Percentiles rank a stretch among this genome's conserved stretches.
Evolutionary conservation across 306 rosid species (phyloP).

Genomic region (Canavalia gladiata): DNA sequence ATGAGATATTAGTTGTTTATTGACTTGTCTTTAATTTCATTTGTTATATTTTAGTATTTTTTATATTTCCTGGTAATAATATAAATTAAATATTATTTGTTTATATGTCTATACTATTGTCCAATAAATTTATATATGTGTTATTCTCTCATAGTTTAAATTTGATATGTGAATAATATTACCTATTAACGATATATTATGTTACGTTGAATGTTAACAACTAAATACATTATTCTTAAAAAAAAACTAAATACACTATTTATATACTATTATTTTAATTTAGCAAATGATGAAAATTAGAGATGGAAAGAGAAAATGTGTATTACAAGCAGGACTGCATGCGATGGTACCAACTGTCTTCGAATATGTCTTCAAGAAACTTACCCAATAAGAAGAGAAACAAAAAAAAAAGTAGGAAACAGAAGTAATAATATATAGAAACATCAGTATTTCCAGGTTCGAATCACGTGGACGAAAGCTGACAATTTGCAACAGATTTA

Average conservation of each 20-base stretch:
- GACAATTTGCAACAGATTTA: no score
- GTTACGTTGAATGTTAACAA: not conserved
- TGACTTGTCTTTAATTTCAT: no score
- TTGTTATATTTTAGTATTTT: no score
- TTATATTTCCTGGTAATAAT: no score
- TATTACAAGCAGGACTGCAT: not conserved
- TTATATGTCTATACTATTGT: no score
- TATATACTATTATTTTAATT: not conserved
- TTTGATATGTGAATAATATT: no score
- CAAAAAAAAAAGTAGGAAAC: no score
- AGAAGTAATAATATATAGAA: not conserved
- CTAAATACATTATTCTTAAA: not conserved
- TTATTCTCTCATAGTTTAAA: no score
- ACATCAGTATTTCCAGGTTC: not conserved
- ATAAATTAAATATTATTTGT: no score
- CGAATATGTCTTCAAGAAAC: not conserved
- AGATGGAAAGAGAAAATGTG: not conserved
- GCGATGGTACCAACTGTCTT: not conserved
- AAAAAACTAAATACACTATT: not conserved
- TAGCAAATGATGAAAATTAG: not conserved
- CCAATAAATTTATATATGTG: no score
- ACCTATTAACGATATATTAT: not conserved
- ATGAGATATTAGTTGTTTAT: no score
- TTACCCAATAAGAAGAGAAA: not conserved
- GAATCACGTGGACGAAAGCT: not conserved